These are phyloP conservation scores for Trypanosoma cruzi DNA, from an alignment of 208 protist genomes.

Conservation along the genomic window DNA sequence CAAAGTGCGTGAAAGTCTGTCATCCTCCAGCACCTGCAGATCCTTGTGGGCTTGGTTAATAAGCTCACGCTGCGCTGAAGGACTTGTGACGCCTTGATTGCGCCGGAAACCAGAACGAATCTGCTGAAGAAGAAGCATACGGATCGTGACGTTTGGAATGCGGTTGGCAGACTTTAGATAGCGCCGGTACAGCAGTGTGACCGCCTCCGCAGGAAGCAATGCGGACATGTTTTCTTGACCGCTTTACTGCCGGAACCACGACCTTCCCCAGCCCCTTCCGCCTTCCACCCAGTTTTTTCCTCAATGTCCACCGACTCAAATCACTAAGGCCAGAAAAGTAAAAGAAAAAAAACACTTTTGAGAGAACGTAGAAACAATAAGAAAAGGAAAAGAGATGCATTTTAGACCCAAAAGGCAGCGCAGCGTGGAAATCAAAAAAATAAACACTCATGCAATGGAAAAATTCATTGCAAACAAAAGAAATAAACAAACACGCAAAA, in stretches of 20 bases:
- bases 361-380: background rate
- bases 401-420: background rate
- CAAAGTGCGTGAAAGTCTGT: constrained; percentile 80
- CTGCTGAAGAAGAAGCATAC: constrained; percentile 87
- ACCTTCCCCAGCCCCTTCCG: background rate
- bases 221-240: constrained; percentile 40
- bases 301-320: background rate
- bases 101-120: constrained; percentile 75
- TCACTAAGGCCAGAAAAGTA: background rate
- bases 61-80: constrained; percentile 82
- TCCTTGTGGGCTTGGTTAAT: constrained; percentile 87
- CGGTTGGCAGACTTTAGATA: constrained; percentile 84
- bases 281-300: background rate
- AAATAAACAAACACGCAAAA: background rate
- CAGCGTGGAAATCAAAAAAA: background rate
- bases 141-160: constrained; percentile 88
- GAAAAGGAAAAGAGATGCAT: background rate
- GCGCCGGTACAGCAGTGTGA: constrained; percentile 83
- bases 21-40: constrained; percentile 80
- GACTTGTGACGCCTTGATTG: constrained; percentile 66
- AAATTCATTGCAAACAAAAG: background rate
- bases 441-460: background rate
- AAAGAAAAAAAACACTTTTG: background rate
- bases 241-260: background rate
- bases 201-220: constrained; percentile 78